phyloP scores from a whole-genome alignment of 169 alveolate species.

The Plasmodium coatneyi region DNA sequence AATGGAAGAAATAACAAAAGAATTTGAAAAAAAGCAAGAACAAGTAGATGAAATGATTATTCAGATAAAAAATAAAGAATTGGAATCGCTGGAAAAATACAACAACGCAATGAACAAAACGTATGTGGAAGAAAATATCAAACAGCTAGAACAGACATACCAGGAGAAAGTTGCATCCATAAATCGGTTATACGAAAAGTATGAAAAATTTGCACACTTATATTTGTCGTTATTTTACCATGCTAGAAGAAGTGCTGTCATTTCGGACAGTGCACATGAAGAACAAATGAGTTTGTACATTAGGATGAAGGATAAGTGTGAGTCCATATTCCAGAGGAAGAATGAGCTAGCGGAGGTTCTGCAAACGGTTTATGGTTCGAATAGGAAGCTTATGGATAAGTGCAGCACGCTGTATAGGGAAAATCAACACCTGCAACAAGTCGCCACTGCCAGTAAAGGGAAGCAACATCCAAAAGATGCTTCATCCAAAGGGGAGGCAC shows the following conservation, averaged over 20 bases:
- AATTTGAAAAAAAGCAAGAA: conserved; percentile 66
- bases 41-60: conserved; percentile 73
- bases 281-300: conserved; percentile 55
- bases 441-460: not conserved
- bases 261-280: conserved; percentile 53
- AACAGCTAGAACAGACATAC: conserved; percentile 21
- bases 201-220: conserved; percentile 29
- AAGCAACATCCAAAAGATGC: not conserved
- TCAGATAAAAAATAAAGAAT: conserved; percentile 60
- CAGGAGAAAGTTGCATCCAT: conserved; percentile 23
- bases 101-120: conserved; percentile 24
- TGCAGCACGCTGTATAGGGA: conserved; percentile 35
- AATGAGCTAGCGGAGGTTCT: conserved; percentile 22
- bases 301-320: conserved; percentile 47
- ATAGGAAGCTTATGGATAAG: conserved; percentile 33
- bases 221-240: conserved; percentile 52
- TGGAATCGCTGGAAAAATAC: conserved; percentile 36
- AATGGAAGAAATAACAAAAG: conserved; percentile 67
- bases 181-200: conserved; percentile 34
- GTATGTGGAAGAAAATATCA: conserved; percentile 52
- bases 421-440: conserved; percentile 5
- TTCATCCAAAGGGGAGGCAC: not conserved
- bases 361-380: conserved; percentile 23
- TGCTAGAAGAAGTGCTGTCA: conserved; percentile 38
- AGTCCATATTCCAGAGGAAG: conserved; percentile 31